Evolutionary conservation across 768 basidiomycete species (phyloP).

Genomic region (Tephrocybe rancida): DNA sequence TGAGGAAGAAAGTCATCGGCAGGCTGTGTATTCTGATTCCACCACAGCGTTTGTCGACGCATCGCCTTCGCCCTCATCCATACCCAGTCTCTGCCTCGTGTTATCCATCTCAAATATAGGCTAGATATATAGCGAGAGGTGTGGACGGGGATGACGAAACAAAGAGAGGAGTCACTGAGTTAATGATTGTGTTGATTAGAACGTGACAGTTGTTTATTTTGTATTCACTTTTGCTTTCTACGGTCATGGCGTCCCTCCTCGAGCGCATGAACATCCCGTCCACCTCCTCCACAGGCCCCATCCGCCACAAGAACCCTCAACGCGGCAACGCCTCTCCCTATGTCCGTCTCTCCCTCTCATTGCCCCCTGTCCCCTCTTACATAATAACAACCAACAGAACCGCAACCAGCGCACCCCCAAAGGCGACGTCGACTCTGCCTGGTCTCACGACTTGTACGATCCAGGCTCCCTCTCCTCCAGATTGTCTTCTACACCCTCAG

Average conservation of each 20-base stretch:
- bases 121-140: no score
- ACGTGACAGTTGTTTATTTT: background rate
- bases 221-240: conserved; percentile 22
- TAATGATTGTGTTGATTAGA: background rate
- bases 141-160: no score
- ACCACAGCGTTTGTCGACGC: no score
- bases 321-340: conserved; percentile 56
- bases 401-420: conserved; percentile 60
- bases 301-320: conserved; percentile 40
- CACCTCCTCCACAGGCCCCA: conserved; percentile 41
- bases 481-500: conserved; percentile 42
- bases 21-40: no score
- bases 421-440: conserved; percentile 64
- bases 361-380: conserved; percentile 19
- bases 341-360: conserved; percentile 41
- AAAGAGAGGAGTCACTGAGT: no score
- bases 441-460: conserved; percentile 76
- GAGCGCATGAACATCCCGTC: conserved; percentile 56
- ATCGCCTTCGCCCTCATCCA: no score
- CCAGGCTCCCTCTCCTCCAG: conserved; percentile 64
- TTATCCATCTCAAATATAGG: no score
- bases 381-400: conserved; percentile 36
- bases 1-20: no score
- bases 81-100: no score
- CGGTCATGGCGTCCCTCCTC: conserved; percentile 57